Percentiles rank a stretch among this genome's conserved stretches.
Evolutionary conservation across 75 land plant species (phyloP).

Genomic region (Gnetum montanum): DNA sequence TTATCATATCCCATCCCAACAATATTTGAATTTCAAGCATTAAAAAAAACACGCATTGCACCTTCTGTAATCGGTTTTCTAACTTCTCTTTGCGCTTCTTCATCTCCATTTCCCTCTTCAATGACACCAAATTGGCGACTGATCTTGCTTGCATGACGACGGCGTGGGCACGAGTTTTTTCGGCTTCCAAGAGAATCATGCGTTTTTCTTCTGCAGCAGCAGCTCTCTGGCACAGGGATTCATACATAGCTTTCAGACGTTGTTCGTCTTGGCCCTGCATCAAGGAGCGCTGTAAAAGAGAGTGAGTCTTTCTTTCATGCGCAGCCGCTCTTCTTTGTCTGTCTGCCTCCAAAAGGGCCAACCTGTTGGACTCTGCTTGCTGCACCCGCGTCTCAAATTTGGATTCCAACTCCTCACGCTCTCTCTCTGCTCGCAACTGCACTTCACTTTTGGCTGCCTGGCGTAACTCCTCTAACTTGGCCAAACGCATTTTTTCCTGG

Average conservation of each 20-base stretch:
- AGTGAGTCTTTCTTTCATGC: slow-evolving; percentile 67
- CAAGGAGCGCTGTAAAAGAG: slow-evolving; percentile 27
- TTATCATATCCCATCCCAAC: neutral
- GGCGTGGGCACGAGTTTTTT: slow-evolving; percentile 71
- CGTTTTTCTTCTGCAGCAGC: slow-evolving; percentile 97
- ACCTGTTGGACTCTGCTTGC: slow-evolving; percentile 85
- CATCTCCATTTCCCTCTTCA: slow-evolving; percentile 73
- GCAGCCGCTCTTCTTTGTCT: slow-evolving; percentile 65
- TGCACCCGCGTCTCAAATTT: slow-evolving; percentile 79
- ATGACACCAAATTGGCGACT: slow-evolving; percentile 70
- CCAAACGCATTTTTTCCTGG: slow-evolving; percentile 78
- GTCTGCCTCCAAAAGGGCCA: slow-evolving; percentile 68
- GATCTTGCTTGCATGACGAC: slow-evolving; percentile 55
- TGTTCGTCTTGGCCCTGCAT: slow-evolving; percentile 71
- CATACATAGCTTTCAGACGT: slow-evolving; percentile 41
- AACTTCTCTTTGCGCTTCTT: slow-evolving; percentile 59
- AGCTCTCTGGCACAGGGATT: slow-evolving; percentile 70
- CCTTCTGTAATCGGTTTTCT: slow-evolving; percentile 77
- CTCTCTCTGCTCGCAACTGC: slow-evolving; percentile 76
- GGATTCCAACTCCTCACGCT: slow-evolving; percentile 70
- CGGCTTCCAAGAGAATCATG: slow-evolving; percentile 68
- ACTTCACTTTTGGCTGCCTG: slow-evolving; percentile 85
- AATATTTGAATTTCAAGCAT: slow-evolving; percentile 1
- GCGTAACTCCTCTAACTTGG: slow-evolving; percentile 74
- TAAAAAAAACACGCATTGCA: slow-evolving; percentile 9